A percentile compares a stretch with the other conserved stretches of the same genome.
These are phyloP conservation scores for Leucoagaricus sp. DNA, from an alignment of 1,284 basidiomycete genomes.

Conservation along the genomic window DNA sequence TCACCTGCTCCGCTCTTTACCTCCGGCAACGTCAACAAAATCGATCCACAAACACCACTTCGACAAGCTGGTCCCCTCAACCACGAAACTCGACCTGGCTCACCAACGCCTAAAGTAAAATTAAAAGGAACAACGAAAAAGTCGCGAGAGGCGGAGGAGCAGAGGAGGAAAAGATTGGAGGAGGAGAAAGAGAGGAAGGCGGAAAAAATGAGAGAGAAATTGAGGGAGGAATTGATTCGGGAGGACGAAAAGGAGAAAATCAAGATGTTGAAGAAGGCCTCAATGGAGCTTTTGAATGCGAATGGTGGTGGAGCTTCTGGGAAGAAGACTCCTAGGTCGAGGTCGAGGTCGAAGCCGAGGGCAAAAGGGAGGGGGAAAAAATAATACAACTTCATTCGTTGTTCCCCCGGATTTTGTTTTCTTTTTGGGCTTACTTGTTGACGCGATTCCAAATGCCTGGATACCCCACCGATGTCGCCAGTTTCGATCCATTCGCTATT, in stretches of 20 bases:
- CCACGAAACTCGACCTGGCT: conserved; percentile 1
- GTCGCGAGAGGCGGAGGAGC: neutral
- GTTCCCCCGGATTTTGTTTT: neutral
- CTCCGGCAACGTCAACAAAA: neutral
- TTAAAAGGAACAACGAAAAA: conserved; percentile 3
- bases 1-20: neutral
- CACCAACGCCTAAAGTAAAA: conserved; percentile 14
- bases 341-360: conserved; percentile 5
- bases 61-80: neutral
- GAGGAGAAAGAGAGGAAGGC: conserved; percentile 10
- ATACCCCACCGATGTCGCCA: neutral
- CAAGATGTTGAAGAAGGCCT: conserved; percentile 18
- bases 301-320: neutral
- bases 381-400: neutral
- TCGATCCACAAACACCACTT: conserved; percentile 2
- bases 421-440: neutral
- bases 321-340: conserved; percentile 3
- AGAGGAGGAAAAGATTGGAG: conserved; percentile 8
- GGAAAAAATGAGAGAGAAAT: neutral
- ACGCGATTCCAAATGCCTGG: neutral
- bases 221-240: conserved; percentile 11
- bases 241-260: conserved; percentile 28
- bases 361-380: conserved; percentile 5
- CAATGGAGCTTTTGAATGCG: conserved; percentile 2
- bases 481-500: too few relatives aligned